Evolutionary conservation across 805 yeast genomes (phyloP).

Genomic region (Tetrapisispora arboricola): DNA sequence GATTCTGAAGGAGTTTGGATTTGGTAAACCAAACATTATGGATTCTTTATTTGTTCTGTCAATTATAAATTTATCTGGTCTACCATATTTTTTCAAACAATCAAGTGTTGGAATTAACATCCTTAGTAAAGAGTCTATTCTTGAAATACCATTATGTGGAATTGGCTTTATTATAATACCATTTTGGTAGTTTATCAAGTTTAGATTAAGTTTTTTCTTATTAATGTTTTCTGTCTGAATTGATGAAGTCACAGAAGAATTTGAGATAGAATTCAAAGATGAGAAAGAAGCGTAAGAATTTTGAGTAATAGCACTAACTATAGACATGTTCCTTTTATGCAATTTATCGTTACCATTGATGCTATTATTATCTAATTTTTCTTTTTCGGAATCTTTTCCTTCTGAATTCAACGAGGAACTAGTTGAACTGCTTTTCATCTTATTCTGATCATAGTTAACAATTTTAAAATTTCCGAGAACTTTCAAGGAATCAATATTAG

Average conservation of each 20-base stretch:
- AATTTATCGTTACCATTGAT: too few relatives aligned
- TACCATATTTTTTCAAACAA: constrained; percentile 58
- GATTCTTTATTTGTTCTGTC: constrained; percentile 43
- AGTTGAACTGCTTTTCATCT: not conserved
- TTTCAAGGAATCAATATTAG: constrained; percentile 10
- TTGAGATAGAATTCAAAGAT: not conserved
- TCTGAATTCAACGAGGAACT: not conserved
- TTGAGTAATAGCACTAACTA: constrained; percentile 1
- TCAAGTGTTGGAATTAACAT: constrained; percentile 57
- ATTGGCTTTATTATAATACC: constrained; percentile 48
- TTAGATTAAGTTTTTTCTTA: not conserved
- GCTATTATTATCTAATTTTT: too few relatives aligned
- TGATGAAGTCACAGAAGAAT: constrained; percentile 1
- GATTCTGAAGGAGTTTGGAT: constrained; percentile 34
- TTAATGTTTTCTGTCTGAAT: not conserved
- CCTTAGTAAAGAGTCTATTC: constrained; percentile 59
- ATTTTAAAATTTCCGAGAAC: constrained; percentile 17
- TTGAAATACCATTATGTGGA: constrained; percentile 56
- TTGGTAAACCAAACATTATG: constrained; percentile 61
- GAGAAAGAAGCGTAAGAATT: not conserved
- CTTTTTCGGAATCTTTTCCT: not conserved
- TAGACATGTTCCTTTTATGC: constrained; percentile 1
- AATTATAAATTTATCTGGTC: constrained; percentile 51
- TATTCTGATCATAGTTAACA: not conserved
- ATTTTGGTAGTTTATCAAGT: constrained; percentile 2